These are phyloP conservation scores for Fraxinus xanthoxyloides DNA, from an alignment of 305 asterid genomes.

Conservation along the genomic window DNA sequence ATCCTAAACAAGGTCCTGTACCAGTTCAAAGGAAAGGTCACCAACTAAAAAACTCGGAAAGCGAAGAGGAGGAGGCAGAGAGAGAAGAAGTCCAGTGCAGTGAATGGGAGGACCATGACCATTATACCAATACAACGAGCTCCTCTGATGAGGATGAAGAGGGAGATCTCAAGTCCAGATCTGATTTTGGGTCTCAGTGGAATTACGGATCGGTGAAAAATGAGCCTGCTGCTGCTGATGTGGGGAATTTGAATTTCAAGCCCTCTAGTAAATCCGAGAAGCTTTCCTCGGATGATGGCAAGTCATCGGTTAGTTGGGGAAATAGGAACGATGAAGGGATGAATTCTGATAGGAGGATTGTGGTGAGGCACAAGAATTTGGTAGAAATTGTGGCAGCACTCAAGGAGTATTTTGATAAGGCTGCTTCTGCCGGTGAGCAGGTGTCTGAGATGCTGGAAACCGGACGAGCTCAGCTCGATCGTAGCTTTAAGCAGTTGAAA, in stretches of 20 bases:
- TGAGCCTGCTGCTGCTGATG: conserved; percentile 30
- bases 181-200: conserved; percentile 52
- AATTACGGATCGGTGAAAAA: conserved; percentile 50
- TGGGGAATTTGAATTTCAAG: conserved; percentile 29
- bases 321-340: conserved; percentile 40
- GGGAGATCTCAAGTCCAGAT: conserved; percentile 62
- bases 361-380: conserved; percentile 85
- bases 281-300: conserved; percentile 44
- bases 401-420: conserved; percentile 79
- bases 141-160: conserved; percentile 50
- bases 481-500: conserved; percentile 76
- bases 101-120: conserved; percentile 96
- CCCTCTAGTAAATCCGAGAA: conserved; percentile 53
- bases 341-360: conserved; percentile 60
- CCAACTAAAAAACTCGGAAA: conserved; percentile 45
- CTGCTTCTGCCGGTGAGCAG: conserved; percentile 85
- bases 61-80: conserved; percentile 63
- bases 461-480: conserved; percentile 85
- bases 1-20: conserved; percentile 22
- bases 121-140: conserved; percentile 50
- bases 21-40: conserved; percentile 30
- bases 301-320: conserved; percentile 75
- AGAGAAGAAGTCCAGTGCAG: conserved; percentile 96
- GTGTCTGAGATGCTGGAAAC: conserved; percentile 90
- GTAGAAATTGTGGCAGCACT: conserved; percentile 82